Base-by-base conservation (phyloP, 768 basidiomycete genomes). In the Leucocoprinus sp. region DNA sequence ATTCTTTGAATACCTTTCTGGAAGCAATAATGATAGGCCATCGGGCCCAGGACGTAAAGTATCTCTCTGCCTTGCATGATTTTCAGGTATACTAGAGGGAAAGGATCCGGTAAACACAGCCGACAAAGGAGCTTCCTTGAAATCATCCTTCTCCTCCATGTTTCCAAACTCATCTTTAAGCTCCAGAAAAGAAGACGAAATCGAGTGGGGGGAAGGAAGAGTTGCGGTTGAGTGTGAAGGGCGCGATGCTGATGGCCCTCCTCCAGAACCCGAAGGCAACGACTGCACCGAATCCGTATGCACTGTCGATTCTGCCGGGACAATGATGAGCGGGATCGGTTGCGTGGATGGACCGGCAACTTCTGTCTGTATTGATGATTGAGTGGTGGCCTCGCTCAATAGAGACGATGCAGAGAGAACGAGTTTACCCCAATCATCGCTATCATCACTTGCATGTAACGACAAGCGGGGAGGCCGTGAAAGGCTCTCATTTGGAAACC, bases 381-480 rank as follows among this genome's bases (percentile, higher is more conserved):
- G n/a, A 33, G 12, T 12, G 36, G 17, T 22, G 18, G 14, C 24
- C 22, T 9, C 22, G 22, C 31, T 33, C 37, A 39, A 4, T 15
- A 46, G 34, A 22, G 31, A 31, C n/a, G 45, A 46, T 46, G 45
- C 45, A 12, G 45, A 46, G 8, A 46, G 38, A 7, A 46, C 22
- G 1, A 46, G 38, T 23, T 74, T 69, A 8, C 74, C 68, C 80
- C 80, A 81, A 33, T 46, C 45, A 21, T 46, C 45, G 34, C 45
- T 46, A 19, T 33, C 45, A 24, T 33, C 23, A 21, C 37, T 46
- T 12, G 45, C 31, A 26, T 46, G 45, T 23, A 46, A 62, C 4
- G 78, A 80, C 23, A 82, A 54, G 11, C 80, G 71, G 8, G 80
- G 80, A 0, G 80, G 74, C 21, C 12, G n/a, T 18, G 45, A 39